These are phyloP conservation scores for Lumnitzera littorea DNA, from an alignment of 345 rosid species.

Conservation along the genomic window DNA sequence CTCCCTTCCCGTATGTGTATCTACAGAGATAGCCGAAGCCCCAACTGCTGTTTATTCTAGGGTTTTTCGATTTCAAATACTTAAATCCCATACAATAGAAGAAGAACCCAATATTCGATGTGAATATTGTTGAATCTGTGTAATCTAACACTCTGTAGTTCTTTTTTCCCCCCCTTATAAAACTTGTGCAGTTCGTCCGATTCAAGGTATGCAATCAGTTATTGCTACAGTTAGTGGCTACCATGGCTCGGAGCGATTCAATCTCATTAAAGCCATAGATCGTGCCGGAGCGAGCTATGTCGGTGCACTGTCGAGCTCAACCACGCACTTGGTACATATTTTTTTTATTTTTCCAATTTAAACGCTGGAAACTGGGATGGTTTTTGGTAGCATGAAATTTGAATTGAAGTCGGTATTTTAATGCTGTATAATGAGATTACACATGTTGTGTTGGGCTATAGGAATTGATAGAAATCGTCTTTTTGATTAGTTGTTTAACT, in stretches of 20 bases:
- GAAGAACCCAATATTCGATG: background rate
- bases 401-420: no score
- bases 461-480: background rate
- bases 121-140: no score
- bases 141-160: background rate
- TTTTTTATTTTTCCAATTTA: background rate
- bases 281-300: constrained; percentile 69
- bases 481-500: no score
- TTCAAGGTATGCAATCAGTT: constrained; percentile 69
- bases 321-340: constrained; percentile 64
- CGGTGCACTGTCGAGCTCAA: constrained; percentile 61
- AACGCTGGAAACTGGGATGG: no score
- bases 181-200: constrained; percentile 8
- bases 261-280: constrained; percentile 76
- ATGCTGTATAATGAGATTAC: no score
- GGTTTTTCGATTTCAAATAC: background rate
- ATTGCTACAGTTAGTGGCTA: constrained; percentile 92
- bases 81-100: background rate
- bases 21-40: background rate
- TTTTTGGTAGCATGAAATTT: no score
- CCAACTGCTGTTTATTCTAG: background rate
- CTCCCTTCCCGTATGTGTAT: background rate
- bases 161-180: no score
- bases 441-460: background rate
- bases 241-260: constrained; percentile 67